Percentiles rank a stretch among this genome's conserved stretches.
phyloP scores from a whole-genome alignment of 2,329 filamentous ascomycete species.

The Paraconiothyrium sp. region DNA sequence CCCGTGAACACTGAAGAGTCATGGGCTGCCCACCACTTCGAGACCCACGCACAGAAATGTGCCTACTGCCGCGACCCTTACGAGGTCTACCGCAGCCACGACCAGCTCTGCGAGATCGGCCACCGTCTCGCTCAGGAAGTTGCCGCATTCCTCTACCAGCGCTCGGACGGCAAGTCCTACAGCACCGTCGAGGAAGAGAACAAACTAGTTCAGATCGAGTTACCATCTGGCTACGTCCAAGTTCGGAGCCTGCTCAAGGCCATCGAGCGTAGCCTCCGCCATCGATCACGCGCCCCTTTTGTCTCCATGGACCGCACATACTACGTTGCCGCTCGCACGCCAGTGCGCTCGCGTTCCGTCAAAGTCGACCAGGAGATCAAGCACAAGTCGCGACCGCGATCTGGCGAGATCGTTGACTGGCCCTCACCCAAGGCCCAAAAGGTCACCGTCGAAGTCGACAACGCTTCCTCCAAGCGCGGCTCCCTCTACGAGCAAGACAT shows the following conservation, averaged over 20 bases:
- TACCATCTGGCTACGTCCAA: slow-evolving; percentile 54
- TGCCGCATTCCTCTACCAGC: slow-evolving; percentile 56
- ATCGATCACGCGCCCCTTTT: slow-evolving; percentile 48
- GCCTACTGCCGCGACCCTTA: slow-evolving; percentile 56
- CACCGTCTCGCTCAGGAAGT: slow-evolving; percentile 57
- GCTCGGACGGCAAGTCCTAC: slow-evolving; percentile 45
- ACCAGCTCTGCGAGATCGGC: slow-evolving; percentile 55
- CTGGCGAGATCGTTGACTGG: slow-evolving; percentile 51
- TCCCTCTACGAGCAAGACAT: slow-evolving; percentile 54
- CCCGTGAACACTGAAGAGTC: slow-evolving; percentile 54
- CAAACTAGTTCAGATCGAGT: slow-evolving; percentile 57
- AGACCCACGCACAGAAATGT: slow-evolving; percentile 58
- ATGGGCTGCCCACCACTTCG: slow-evolving; percentile 59
- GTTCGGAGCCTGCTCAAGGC: slow-evolving; percentile 53
- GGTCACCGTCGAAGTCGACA: slow-evolving; percentile 43
- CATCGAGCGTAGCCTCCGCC: slow-evolving; percentile 52
- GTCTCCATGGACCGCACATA: slow-evolving; percentile 57
- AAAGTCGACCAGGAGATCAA: slow-evolving; percentile 44
- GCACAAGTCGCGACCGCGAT: slow-evolving; percentile 44
- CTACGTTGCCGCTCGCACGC: slow-evolving; percentile 51
- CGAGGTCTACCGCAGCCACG: slow-evolving; percentile 51
- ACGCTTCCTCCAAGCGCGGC: slow-evolving; percentile 48
- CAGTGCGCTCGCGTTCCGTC: slow-evolving; percentile 39
- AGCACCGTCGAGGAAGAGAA: slow-evolving; percentile 47
- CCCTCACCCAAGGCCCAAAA: slow-evolving; percentile 30